Evolutionary conservation across 371 early-diverging fungal genomes (phyloP), one percentile per base, ranked within the genome.

Genomic region (Actinomortierella wolfii): DNA sequence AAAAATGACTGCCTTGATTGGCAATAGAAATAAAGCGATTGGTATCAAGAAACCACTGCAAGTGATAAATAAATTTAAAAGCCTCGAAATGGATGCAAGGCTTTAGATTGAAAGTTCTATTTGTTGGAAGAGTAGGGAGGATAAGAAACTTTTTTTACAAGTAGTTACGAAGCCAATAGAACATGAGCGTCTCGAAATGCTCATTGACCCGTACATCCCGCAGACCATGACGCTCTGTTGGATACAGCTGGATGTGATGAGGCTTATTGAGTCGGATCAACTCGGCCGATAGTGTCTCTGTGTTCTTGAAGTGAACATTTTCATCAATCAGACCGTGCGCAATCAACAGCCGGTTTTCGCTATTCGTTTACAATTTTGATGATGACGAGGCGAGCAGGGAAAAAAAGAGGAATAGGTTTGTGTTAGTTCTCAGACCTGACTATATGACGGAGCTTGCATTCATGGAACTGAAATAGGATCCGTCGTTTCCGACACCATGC

Each of bases 271-370:
- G 58, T 53, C 83, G 82, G 11, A 86, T 79, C 15, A 94, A 63
- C 5, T 78, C 81, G 1, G 84, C 73, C 0, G 87, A 83, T 49
- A 92, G 64, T 24, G 68, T 23, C 49, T 89, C 85, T 0, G 90
- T 85, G 68, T 92, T 83, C 47, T 77, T 80, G 54, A 88, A 87
- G 68, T 92, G 92, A 2, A 94, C 94, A 70, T 94, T 94, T 64
- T 94, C 92, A 68, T 94, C 94, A 56, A 88, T 86, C 45, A 87
- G 68, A 0, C 94, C 94, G 66, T 93, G 94, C 0, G 83, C 90
- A 49, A 93, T 77, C 29, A 93, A 54, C 18, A 93, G 64, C 1
- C 92, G 81, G 61, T 88, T 83, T 21, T 84, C 86, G 42, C 86
- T 83, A 67, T 9, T 11, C 8, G n/a, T n/a, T n/a, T n/a, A n/a